These are phyloP conservation scores for Alliaria petiolata DNA, from an alignment of 345 rosid species.

Conservation along the genomic window DNA sequence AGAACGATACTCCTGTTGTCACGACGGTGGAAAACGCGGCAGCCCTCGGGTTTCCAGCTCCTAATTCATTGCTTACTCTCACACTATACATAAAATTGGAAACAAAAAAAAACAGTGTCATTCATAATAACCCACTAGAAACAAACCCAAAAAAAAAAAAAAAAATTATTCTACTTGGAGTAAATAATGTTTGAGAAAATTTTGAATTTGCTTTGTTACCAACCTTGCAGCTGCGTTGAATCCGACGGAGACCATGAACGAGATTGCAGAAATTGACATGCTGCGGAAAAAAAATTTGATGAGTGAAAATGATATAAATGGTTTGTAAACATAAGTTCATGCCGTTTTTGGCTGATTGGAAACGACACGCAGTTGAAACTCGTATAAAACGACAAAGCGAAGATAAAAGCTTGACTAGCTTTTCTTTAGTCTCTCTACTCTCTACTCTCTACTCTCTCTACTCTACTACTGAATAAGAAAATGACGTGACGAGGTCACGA, in stretches of 20 bases:
- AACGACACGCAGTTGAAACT: not conserved
- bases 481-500: not conserved
- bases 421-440: too few relatives aligned
- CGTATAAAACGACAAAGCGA: too few relatives aligned
- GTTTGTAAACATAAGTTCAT: not conserved
- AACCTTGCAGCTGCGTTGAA: conserved; percentile 81
- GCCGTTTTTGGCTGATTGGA: not conserved
- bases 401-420: too few relatives aligned
- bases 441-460: too few relatives aligned
- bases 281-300: conserved; percentile 27
- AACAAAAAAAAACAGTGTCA: not conserved
- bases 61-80: conserved; percentile 68
- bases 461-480: not conserved
- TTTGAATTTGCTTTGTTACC: not conserved
- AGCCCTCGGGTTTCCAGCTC: conserved; percentile 68
- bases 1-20: conserved; percentile 42
- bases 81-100: conserved; percentile 38
- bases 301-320: not conserved
- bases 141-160: too few relatives aligned
- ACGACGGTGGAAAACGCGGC: conserved; percentile 49
- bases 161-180: too few relatives aligned
- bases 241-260: conserved; percentile 63
- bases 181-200: not conserved
- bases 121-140: not conserved
- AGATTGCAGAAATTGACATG: conserved; percentile 57